phyloP scores from a whole-genome alignment of 192 early-diverging fungal genomes.

The Entomortierella chlamydospora region DNA sequence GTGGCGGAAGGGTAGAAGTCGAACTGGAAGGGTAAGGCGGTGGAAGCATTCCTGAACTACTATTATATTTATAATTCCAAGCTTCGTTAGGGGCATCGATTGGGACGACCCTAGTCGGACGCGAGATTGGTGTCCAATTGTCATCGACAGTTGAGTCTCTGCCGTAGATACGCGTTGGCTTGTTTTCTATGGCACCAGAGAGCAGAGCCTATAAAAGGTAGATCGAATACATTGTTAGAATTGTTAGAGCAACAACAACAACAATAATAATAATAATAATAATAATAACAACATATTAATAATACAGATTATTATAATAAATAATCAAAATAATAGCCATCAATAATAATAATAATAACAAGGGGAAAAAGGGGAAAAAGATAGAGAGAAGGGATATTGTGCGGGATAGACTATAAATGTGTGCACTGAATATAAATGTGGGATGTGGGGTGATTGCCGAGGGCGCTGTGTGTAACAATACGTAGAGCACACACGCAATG shows the following conservation, averaged over 20 bases:
- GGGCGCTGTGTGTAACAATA: conserved; percentile 10
- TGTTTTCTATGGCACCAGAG: conserved; percentile 15
- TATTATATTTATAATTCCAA: conserved; percentile 9
- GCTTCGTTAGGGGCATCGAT: conserved; percentile 39
- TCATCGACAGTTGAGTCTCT: conserved; percentile 38
- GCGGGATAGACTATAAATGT: conserved; percentile 1
- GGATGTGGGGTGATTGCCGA: not conserved
- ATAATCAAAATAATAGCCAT: not conserved
- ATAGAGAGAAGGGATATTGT: conserved; percentile 1
- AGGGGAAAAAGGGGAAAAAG: not conserved
- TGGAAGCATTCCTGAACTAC: conserved; percentile 19
- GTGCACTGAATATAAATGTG: too few relatives aligned
- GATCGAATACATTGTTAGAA: too few relatives aligned
- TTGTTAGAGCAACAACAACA: not conserved
- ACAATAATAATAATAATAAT: too few relatives aligned
- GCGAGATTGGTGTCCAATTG: conserved; percentile 21
- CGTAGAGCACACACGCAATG: too few relatives aligned
- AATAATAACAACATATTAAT: too few relatives aligned
- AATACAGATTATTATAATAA: not conserved
- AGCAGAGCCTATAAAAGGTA: conserved; percentile 28
- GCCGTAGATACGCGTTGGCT: conserved; percentile 34
- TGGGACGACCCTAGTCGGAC: conserved; percentile 18
- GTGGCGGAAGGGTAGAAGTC: not conserved
- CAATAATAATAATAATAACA: not conserved
- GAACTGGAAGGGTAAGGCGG: conserved; percentile 12